Conservation (phyloP, 305 asterid genomes). For the Fraxinus sp. region DNA sequence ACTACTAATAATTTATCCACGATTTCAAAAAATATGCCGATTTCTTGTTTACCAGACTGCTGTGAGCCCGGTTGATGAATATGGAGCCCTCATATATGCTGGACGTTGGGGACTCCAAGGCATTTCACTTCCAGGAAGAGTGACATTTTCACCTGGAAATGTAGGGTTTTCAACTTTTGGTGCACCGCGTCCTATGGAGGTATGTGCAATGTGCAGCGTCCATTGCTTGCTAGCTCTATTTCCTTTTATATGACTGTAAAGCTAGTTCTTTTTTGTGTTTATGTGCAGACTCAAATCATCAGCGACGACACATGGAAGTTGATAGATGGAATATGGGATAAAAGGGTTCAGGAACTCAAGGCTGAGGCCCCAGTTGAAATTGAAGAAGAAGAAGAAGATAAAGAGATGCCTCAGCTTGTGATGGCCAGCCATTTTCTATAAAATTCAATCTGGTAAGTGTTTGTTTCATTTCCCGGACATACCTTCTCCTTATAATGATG, state of each 20-base stretch:
- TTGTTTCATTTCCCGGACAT: neutral
- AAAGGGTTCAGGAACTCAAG: conserved; percentile 69
- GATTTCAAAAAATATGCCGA: conserved; percentile 6
- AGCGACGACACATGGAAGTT: conserved; percentile 90
- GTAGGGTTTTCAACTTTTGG: conserved; percentile 90
- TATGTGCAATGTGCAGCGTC: conserved; percentile 25
- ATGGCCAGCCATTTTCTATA: conserved; percentile 89
- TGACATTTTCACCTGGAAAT: conserved; percentile 98
- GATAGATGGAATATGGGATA: conserved; percentile 80
- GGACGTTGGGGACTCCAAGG: conserved; percentile 99
- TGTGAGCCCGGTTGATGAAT: conserved; percentile 77
- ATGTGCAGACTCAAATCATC: conserved; percentile 80
- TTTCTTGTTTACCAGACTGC: conserved; percentile 55
- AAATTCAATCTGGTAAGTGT: conserved; percentile 27
- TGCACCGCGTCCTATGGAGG: conserved; percentile 96
- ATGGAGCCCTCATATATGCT: conserved; percentile 75
- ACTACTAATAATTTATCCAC: neutral
- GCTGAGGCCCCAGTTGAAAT: conserved; percentile 52
- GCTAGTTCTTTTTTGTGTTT: conserved; percentile 20
- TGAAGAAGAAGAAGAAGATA: conserved; percentile 29
- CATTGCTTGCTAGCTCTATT: conserved; percentile 10
- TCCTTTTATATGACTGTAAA: conserved; percentile 7
- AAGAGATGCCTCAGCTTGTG: conserved; percentile 74
- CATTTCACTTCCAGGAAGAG: conserved; percentile 96
- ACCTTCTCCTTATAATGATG: neutral